Evolutionary conservation across 2,329 filamentous ascomycete species (phyloP).

Genomic region (Cadophora malorum): DNA sequence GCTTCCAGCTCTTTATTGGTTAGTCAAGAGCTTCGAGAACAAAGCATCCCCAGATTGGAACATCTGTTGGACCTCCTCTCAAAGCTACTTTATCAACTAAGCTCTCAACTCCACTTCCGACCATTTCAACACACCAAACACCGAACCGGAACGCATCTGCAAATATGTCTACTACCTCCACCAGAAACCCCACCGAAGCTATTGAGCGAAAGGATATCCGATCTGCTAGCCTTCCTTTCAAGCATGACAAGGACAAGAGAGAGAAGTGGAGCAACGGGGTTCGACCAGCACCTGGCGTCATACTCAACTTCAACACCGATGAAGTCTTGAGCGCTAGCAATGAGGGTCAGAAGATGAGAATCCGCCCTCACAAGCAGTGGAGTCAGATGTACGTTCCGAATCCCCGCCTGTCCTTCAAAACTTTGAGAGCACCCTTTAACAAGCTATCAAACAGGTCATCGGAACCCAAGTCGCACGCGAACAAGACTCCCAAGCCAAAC

Average conservation of each 20-base stretch:
- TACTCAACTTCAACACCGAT: constrained; percentile 3
- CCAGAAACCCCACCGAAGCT: constrained; percentile 31
- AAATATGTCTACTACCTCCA: constrained; percentile 32
- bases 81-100: constrained; percentile 21
- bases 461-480: constrained; percentile 35
- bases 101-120: constrained; percentile 12
- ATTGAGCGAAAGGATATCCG: constrained; percentile 43
- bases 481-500: constrained; percentile 36
- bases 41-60: constrained; percentile 24
- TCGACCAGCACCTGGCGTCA: constrained; percentile 35
- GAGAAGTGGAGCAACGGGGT: constrained; percentile 42
- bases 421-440: constrained; percentile 1
- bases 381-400: constrained; percentile 32
- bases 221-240: constrained; percentile 39
- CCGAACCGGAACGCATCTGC: background rate
- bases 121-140: constrained; percentile 18
- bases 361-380: constrained; percentile 40
- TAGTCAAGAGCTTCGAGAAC: constrained; percentile 18
- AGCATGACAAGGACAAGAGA: constrained; percentile 43
- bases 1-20: constrained; percentile 14
- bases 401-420: constrained; percentile 2
- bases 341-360: constrained; percentile 33
- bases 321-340: constrained; percentile 25
- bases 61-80: constrained; percentile 23
- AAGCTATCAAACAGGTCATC: constrained; percentile 15